A percentile compares a stretch with the other conserved stretches of the same genome.
These are phyloP conservation scores for Puccinia novopanici DNA, from an alignment of 1,284 basidiomycete species.

Conservation along the genomic window DNA sequence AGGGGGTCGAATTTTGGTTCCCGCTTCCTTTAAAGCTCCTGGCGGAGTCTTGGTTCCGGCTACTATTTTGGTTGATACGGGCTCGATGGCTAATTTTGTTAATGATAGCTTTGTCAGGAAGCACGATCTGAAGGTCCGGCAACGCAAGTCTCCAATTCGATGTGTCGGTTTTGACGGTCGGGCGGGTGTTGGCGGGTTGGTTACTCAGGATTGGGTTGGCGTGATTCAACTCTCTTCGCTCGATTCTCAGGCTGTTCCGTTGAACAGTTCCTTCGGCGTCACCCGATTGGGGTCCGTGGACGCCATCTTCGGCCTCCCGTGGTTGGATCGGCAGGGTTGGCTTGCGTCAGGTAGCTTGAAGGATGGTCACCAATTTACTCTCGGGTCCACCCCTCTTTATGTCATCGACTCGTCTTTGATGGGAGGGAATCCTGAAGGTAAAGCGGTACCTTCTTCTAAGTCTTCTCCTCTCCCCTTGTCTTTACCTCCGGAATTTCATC, in stretches of 20 bases:
- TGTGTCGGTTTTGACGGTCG: slow-evolving; percentile 12
- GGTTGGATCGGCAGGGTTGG: no score
- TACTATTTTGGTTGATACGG: background rate
- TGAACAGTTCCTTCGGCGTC: background rate
- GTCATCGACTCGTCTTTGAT: no score
- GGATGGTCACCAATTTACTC: no score
- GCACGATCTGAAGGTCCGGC: background rate
- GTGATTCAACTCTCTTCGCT: background rate
- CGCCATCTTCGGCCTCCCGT: slow-evolving; percentile 15
- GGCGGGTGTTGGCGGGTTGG: background rate
- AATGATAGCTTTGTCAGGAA: background rate
- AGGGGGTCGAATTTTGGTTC: background rate
- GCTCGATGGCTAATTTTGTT: background rate
- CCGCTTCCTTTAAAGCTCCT: background rate
- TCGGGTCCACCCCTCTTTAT: no score
- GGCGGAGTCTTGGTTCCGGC: background rate
- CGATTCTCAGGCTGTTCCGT: background rate
- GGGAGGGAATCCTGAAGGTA: background rate
- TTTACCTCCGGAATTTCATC: background rate
- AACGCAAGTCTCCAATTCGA: background rate
- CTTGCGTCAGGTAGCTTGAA: no score
- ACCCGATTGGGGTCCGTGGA: slow-evolving; percentile 16
- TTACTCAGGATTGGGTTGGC: background rate
- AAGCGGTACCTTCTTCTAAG: background rate
- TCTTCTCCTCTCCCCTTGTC: no score